These are phyloP conservation scores for Aspergillus costaricaensis DNA, from an alignment of 2,329 filamentous ascomycete species.

Conservation along the genomic window DNA sequence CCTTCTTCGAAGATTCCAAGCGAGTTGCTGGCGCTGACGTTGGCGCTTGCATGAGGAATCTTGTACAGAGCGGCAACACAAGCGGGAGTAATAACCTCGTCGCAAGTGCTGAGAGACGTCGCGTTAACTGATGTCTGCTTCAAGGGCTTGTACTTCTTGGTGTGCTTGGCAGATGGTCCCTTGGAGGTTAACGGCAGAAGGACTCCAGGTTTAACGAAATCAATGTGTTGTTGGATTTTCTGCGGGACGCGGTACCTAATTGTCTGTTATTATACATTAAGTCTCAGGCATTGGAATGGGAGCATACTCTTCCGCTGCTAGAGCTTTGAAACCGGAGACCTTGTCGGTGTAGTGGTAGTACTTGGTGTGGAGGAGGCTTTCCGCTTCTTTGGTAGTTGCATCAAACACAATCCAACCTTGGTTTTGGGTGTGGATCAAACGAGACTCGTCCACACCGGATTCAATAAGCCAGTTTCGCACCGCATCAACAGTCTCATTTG, in stretches of 20 bases:
- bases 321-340: slow-evolving; percentile 32
- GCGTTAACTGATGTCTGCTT: background rate
- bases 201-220: slow-evolving; percentile 8
- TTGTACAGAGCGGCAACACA: slow-evolving; percentile 12
- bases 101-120: background rate
- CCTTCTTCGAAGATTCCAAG: slow-evolving; percentile 12
- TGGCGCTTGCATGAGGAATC: background rate
- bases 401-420: slow-evolving; percentile 47
- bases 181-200: background rate
- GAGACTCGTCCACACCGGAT: slow-evolving; percentile 27
- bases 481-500: slow-evolving; percentile 27
- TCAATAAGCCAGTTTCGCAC: slow-evolving; percentile 34
- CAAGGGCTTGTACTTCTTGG: background rate
- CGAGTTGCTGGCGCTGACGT: slow-evolving; percentile 7
- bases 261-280: background rate
- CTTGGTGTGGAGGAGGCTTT: slow-evolving; percentile 41
- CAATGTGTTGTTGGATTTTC: slow-evolving; percentile 5
- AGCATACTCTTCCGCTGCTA: slow-evolving; percentile 45
- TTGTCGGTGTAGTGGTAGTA: slow-evolving; percentile 43
- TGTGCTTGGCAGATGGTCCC: background rate
- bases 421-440: slow-evolving; percentile 32
- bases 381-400: slow-evolving; percentile 39
- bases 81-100: slow-evolving; percentile 3
- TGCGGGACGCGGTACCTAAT: slow-evolving; percentile 3
- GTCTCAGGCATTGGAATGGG: rapidly evolving